Percentiles rank a stretch among this genome's conserved stretches.
Conservation (phyloP, 2,329 filamentous ascomycete genomes). For the Cryphonectria japonica region DNA sequence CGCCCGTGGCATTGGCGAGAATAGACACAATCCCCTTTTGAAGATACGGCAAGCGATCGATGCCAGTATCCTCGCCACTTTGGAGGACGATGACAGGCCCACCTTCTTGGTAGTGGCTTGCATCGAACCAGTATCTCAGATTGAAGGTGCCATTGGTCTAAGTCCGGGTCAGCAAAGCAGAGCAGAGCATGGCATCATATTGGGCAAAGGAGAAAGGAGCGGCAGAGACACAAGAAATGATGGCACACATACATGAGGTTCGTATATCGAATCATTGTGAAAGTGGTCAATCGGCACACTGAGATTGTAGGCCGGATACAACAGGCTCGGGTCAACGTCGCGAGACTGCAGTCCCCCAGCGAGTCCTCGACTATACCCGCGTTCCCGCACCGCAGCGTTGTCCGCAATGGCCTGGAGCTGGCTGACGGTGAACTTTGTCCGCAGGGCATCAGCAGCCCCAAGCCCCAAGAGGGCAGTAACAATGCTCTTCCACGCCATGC, state of each 20-base stretch:
- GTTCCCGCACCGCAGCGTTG: slow-evolving; percentile 10
- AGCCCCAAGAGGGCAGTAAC: slow-evolving; percentile 15
- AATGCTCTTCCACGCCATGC: slow-evolving; percentile 16
- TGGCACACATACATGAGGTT: slow-evolving; percentile 60
- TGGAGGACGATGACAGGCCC: slow-evolving; percentile 81
- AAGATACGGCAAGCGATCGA: slow-evolving; percentile 68
- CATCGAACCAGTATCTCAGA: slow-evolving; percentile 84
- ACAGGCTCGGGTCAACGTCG: slow-evolving; percentile 23
- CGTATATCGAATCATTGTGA: slow-evolving; percentile 77
- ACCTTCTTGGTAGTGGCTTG: slow-evolving; percentile 72
- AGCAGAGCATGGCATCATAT: not conserved
- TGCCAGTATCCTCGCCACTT: slow-evolving; percentile 69
- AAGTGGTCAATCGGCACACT: slow-evolving; percentile 75
- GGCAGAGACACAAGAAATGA: not conserved
- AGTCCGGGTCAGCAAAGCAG: not conserved
- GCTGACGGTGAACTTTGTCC: slow-evolving; percentile 23
- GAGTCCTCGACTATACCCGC: slow-evolving; percentile 8
- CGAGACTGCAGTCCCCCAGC: not conserved
- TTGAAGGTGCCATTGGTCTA: slow-evolving; percentile 64
- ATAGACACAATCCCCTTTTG: slow-evolving; percentile 78
- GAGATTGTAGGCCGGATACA: slow-evolving; percentile 47
- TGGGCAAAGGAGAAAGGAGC: not conserved
- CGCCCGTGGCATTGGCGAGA: slow-evolving; percentile 70
- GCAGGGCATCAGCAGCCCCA: slow-evolving; percentile 19
- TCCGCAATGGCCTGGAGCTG: slow-evolving; percentile 15